phyloP scores from a whole-genome alignment of 768 basidiomycete genomes.

The Dictyophora rubrovolvata region DNA sequence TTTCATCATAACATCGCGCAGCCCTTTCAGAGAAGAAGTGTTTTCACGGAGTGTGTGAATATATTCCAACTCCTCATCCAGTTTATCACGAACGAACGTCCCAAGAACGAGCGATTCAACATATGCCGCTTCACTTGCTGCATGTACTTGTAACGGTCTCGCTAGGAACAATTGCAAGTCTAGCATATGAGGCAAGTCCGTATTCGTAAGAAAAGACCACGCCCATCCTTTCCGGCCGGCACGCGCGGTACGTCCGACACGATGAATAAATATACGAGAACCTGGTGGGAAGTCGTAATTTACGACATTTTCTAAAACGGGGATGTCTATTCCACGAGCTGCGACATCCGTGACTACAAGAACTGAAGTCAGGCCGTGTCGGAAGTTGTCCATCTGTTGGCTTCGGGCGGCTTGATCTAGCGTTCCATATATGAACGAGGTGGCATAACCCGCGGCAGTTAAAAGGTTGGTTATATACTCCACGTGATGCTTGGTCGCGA shows the following conservation, averaged over 20 bases:
- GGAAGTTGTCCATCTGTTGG: constrained; percentile 85
- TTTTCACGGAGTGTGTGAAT: constrained; percentile 52
- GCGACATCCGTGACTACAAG: constrained; percentile 98
- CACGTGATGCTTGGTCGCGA: constrained; percentile 97
- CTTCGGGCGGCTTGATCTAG: constrained; percentile 87
- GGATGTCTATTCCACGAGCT: constrained; percentile 96
- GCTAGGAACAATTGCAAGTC: constrained; percentile 91
- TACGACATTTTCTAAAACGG: constrained; percentile 89
- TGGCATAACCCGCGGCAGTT: constrained; percentile 70
- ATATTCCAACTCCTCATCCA: constrained; percentile 83
- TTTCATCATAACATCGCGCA: constrained; percentile 76
- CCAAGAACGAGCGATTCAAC: constrained; percentile 71
- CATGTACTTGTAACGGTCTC: constrained; percentile 55
- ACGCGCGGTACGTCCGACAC: constrained; percentile 92
- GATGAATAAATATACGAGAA: constrained; percentile 87
- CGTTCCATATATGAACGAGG: constrained; percentile 92
- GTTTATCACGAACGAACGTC: constrained; percentile 62
- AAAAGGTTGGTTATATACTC: constrained; percentile 83
- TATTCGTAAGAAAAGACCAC: constrained; percentile 83
- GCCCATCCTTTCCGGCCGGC: constrained; percentile 95
- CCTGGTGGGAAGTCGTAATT: constrained; percentile 98
- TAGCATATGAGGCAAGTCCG: constrained; percentile 81
- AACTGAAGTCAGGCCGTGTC: constrained; percentile 65
- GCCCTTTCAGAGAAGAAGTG: constrained; percentile 51
- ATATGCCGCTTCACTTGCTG: constrained; percentile 47